Percentiles rank a stretch among this genome's conserved stretches.
These are phyloP conservation scores for Croton laevigatus DNA, from an alignment of 441 rosid genomes.

Conservation along the genomic window DNA sequence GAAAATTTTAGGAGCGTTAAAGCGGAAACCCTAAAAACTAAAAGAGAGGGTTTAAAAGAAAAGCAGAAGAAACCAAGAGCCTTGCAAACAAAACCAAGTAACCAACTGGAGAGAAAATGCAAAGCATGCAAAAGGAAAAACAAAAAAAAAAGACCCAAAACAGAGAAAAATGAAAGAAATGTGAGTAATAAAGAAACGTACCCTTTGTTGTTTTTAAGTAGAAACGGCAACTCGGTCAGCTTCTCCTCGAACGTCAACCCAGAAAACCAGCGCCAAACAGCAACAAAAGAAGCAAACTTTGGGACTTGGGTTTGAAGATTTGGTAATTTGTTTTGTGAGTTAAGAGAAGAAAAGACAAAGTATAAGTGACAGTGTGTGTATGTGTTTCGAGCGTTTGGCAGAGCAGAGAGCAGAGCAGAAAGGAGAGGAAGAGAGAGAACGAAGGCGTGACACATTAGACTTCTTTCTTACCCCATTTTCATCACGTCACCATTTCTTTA, in stretches of 20 bases:
- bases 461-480: background rate
- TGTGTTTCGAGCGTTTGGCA: background rate
- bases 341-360: background rate
- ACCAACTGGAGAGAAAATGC: no score
- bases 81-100: no score
- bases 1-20: background rate
- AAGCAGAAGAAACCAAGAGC: no score
- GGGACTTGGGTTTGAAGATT: background rate
- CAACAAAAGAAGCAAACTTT: background rate
- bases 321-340: background rate
- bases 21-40: slow-evolving; percentile 3
- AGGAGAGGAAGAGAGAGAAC: background rate
- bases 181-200: background rate
- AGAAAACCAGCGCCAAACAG: background rate
- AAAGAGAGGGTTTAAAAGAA: no score
- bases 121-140: no score
- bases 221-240: background rate
- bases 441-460: background rate
- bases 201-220: background rate
- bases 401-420: background rate
- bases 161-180: no score
- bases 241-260: background rate
- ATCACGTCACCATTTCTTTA: no score
- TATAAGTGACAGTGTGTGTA: background rate
- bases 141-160: background rate